Conservation (phyloP, 139 green algal genomes). For the Closterium sp. region DNA sequence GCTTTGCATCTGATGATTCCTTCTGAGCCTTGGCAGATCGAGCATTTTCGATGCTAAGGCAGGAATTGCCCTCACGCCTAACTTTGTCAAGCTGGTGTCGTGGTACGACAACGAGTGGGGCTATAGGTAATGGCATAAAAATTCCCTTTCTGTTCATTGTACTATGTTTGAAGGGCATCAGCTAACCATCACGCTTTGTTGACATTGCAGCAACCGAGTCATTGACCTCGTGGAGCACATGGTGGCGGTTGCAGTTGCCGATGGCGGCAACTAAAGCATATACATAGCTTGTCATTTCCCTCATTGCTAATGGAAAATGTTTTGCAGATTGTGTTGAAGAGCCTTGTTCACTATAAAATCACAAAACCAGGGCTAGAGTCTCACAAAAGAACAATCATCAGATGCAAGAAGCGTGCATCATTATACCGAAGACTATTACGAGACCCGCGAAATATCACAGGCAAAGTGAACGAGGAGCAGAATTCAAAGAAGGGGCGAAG, state of each 20-base stretch:
- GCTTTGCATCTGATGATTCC: neutral
- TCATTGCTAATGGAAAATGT: neutral
- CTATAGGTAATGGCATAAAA: slow-evolving; percentile 34
- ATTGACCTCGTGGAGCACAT: slow-evolving; percentile 43
- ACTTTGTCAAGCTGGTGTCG: slow-evolving; percentile 91
- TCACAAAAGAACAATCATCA: too few relatives aligned
- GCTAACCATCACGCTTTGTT: neutral
- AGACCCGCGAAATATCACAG: neutral
- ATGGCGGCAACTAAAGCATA: slow-evolving; percentile 37
- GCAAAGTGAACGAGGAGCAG: neutral
- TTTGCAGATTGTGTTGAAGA: too few relatives aligned
- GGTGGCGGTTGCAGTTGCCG: slow-evolving; percentile 26
- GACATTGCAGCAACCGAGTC: slow-evolving; percentile 27
- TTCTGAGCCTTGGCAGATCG: slow-evolving; percentile 29
- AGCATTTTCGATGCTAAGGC: slow-evolving; percentile 53
- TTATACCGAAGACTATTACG: neutral
- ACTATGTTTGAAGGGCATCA: neutral
- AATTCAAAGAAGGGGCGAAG: neutral
- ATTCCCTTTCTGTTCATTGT: neutral
- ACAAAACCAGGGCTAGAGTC: too few relatives aligned
- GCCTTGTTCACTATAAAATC: too few relatives aligned
- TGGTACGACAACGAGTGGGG: slow-evolving; percentile 98
- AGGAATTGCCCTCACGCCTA: slow-evolving; percentile 60
- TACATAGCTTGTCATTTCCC: too few relatives aligned
- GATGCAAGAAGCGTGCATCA: neutral